Evolutionary conservation across 1,284 basidiomycete genomes (phyloP).

Genomic region (Laetiporus sulphureus): DNA sequence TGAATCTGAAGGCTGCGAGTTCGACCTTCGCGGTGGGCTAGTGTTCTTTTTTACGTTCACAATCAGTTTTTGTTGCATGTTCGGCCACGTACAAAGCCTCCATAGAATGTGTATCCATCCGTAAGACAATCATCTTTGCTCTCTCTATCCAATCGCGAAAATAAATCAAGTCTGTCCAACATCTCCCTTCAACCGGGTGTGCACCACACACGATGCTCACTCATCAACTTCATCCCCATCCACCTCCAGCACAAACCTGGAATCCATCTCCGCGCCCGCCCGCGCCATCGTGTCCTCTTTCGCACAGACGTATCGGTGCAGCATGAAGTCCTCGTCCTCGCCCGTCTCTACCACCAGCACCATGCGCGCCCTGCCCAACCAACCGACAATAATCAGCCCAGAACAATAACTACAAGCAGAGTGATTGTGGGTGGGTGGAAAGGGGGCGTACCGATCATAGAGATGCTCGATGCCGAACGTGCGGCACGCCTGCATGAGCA

Average conservation of each 20-base stretch:
- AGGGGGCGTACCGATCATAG: slow-evolving; percentile 12
- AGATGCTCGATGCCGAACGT: slow-evolving; percentile 21
- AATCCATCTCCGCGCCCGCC: slow-evolving; percentile 15
- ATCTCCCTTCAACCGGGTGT: no score
- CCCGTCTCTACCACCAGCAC: slow-evolving; percentile 15
- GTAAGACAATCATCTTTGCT: no score
- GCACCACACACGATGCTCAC: not conserved
- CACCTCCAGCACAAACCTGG: slow-evolving; percentile 15
- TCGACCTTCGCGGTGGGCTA: slow-evolving; percentile 90
- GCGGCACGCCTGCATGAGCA: slow-evolving; percentile 21
- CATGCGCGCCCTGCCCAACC: slow-evolving; percentile 9
- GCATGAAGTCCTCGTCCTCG: slow-evolving; percentile 4
- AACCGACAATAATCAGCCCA: not conserved
- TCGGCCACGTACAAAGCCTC: no score
- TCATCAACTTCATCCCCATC: slow-evolving; percentile 3
- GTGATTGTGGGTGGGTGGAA: not conserved
- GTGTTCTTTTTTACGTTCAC: no score
- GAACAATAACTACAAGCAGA: not conserved
- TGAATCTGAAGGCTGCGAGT: slow-evolving; percentile 88
- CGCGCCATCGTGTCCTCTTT: slow-evolving; percentile 16
- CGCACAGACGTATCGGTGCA: slow-evolving; percentile 11
- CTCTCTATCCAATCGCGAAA: no score
- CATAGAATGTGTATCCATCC: no score
- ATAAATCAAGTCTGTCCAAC: no score
- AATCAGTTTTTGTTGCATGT: no score